Base-by-base conservation (phyloP, 805 yeast genomes). In the Starmerella vaccinii region DNA sequence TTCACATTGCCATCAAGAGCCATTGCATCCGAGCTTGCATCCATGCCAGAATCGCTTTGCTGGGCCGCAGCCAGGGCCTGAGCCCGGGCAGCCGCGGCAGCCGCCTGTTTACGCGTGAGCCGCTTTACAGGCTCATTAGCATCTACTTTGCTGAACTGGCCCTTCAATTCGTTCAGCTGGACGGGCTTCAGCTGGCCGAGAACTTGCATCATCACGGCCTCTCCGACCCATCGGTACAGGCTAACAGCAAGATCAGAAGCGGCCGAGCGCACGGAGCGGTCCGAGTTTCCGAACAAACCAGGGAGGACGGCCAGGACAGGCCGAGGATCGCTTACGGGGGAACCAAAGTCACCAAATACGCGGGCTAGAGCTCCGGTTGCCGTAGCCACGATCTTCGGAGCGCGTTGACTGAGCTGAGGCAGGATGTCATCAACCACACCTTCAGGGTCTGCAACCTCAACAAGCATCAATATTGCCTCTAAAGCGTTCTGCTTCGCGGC, bases 141-240 rank as follows among this genome's bases (percentile, higher is more conserved):
- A 46, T 67, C 66, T 8, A 74, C 73, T 34, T 72, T 74, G 39
- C 74, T 82, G 63, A 90, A 86, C 23, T 78, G 80, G 32, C 78
- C 77, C 6, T 77, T 71, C 51, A 90, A 72, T 62, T 89, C 97
- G 56, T 82, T 84, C 66, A 86, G 90, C 65, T 90, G 97, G 19
- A 88, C 86, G 0, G 96, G 95, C 63, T 90, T 92, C 67, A 92
- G 73, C 24, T 78, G 79, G 15, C 35, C 46, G 49, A 86, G 76
- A 35, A 87, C 67, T 0, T 80, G 63, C 15, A 73, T 71, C 47
- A 79, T 80, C 37, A 86, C 68, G 0, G 77, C 65, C 19, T 68
- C 76, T 2, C 94, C 92, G 63, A 83, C 73, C 83, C 92, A 84
- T 51, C 78, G 76, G 63, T 80, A 79, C 24, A 89, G 62, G 49